These are phyloP conservation scores for Ogataea neopini DNA, from an alignment of 805 yeast species.

Conservation along the genomic window DNA sequence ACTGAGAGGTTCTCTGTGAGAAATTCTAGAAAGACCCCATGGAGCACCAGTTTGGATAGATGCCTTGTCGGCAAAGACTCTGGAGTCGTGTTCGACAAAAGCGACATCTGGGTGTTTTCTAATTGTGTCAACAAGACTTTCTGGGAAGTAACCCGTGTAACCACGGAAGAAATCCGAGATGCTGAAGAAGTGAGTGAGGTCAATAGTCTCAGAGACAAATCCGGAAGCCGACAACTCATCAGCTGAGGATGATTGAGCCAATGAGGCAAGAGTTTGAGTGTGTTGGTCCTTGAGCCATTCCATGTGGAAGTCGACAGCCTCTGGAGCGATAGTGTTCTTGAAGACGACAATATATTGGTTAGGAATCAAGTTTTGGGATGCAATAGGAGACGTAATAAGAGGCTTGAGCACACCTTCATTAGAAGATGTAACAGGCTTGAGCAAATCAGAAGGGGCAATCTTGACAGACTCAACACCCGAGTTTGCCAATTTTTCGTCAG, in stretches of 20 bases:
- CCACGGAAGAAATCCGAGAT: slow-evolving; percentile 65
- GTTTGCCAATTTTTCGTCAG: neutral
- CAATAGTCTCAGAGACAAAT: slow-evolving; percentile 40
- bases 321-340: slow-evolving; percentile 59
- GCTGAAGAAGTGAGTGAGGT: slow-evolving; percentile 60
- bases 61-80: slow-evolving; percentile 62
- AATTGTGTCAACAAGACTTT: slow-evolving; percentile 70
- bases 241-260: slow-evolving; percentile 21
- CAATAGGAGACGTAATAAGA: slow-evolving; percentile 45
- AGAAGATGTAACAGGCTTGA: slow-evolving; percentile 45
- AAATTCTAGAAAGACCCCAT: slow-evolving; percentile 91
- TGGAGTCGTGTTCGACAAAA: slow-evolving; percentile 70
- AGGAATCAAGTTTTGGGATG: slow-evolving; percentile 53
- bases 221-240: slow-evolving; percentile 19
- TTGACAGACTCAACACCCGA: neutral
- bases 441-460: neutral
- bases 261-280: slow-evolving; percentile 37
- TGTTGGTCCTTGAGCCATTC: slow-evolving; percentile 62
- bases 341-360: slow-evolving; percentile 84
- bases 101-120: slow-evolving; percentile 55
- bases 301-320: slow-evolving; percentile 63
- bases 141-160: slow-evolving; percentile 83
- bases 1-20: slow-evolving; percentile 73
- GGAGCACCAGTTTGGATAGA: slow-evolving; percentile 82
- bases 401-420: slow-evolving; percentile 46